Evolutionary conservation across 306 rosid genomes (phyloP).

Genomic region (Argentina anserina): DNA sequence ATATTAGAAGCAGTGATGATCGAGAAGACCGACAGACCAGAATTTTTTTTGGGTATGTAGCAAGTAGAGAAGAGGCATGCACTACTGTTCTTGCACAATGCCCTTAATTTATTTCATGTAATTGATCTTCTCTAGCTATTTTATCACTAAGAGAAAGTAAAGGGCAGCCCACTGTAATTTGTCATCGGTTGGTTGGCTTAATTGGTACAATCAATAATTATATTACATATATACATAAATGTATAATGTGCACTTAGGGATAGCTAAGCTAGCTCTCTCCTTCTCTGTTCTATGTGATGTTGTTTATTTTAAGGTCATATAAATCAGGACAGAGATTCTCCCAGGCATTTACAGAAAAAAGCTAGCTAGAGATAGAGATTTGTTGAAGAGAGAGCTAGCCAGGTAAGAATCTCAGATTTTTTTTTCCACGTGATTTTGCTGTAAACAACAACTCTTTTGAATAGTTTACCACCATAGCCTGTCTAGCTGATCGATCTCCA

Average conservation of each 20-base stretch:
- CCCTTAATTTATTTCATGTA: conserved; percentile 25
- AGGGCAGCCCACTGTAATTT: conserved; percentile 15
- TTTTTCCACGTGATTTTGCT: not conserved
- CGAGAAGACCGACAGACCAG: conserved; percentile 19
- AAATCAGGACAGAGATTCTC: conserved; percentile 7
- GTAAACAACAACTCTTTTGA: not conserved
- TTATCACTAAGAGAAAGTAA: conserved; percentile 12
- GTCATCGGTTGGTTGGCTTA: conserved; percentile 19
- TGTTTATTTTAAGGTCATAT: conserved; percentile 2
- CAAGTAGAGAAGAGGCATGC: conserved; percentile 22
- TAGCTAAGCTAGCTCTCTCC: not conserved
- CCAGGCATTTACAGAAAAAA: conserved; percentile 11
- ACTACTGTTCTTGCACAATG: conserved; percentile 11
- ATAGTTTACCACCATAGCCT: not conserved
- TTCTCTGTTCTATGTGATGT: not conserved
- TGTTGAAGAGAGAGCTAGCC: not conserved
- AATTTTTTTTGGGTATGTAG: conserved; percentile 26
- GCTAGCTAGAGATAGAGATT: not conserved
- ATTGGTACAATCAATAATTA: conserved; percentile 16
- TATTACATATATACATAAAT: conserved; percentile 7
- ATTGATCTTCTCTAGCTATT: conserved; percentile 26
- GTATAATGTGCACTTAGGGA: conserved; percentile 28
- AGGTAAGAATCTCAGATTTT: conserved; percentile 12
- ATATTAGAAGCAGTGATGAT: conserved; percentile 23
- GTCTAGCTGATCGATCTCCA: not conserved